Evolutionary conservation across 2,329 filamentous ascomycete genomes (phyloP), one percentile per base, ranked within the genome.

Genomic region (Mollisiaceae sp.): DNA sequence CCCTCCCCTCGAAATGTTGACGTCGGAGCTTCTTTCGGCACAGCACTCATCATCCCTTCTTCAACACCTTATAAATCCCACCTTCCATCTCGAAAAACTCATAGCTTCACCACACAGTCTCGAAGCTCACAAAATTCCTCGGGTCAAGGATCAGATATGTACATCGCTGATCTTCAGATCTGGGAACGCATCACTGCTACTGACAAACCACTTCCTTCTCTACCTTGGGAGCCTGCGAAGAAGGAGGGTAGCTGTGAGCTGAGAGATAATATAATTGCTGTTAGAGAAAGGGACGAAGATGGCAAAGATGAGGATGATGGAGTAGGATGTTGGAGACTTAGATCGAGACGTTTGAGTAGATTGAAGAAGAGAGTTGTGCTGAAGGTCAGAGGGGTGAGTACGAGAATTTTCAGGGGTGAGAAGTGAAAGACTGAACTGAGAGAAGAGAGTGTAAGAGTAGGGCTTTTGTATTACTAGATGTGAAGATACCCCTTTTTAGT

Each of bases 11-110:
- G 12, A 12, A 41, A 18, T 5, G 11, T 12, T 9, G 11, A 12
- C 3, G 3, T 18, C 15, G 11, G 3, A 41, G 14, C 41, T n/a
- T 59, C 57, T 8, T 64, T 64, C n/a, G 62, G 62, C 24, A 57
- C 56, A 39, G 64, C 64, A 35, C 22, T 63, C 32, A 39, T 66
- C 36, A 66, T 60, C 11, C 64, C 64, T 18, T 38, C 64, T 15
- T 55, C 59, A 18, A 55, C 50, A 5, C 32, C 36, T 18, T 60
- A 62, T 22, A 63, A 58, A 45, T 56, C 60, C 11, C 62, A 66
- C 15, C 47, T 66, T 2, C 47, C 60, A 8, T 60, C 64, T 24
- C 56, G 56, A 12, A 56, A 57, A 32, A 27, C 22, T 14, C 56
- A 60, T 22, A 38, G 32, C 36, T 38, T 63, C 8, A 32, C 36